Evolutionary conservation across 768 basidiomycete genomes (phyloP).

Genomic region (Pleurotus tuoliensis): DNA sequence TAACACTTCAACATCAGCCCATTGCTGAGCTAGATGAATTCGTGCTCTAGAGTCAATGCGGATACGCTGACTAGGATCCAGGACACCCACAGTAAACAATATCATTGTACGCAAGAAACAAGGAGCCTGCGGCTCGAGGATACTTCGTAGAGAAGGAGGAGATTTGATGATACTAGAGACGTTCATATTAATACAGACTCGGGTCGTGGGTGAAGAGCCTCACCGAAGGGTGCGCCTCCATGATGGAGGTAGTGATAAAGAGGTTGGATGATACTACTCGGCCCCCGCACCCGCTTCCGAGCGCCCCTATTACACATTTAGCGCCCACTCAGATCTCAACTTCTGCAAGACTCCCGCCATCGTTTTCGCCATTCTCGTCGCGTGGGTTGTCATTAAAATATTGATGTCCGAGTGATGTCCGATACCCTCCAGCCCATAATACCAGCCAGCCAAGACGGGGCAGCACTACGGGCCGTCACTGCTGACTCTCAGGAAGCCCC

Average conservation of each 20-base stretch:
- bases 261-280: no score
- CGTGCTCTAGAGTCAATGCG: no score
- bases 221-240: no score
- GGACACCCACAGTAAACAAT: slow-evolving; percentile 48
- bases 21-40: slow-evolving; percentile 58
- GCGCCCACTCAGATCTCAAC: no score
- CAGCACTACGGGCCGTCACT: slow-evolving; percentile 19
- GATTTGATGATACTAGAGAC: slow-evolving; percentile 41
- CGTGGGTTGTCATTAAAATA: no score
- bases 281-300: no score
- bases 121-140: slow-evolving; percentile 51
- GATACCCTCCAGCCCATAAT: slow-evolving; percentile 38
- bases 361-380: no score
- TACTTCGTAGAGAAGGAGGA: slow-evolving; percentile 52
- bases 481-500: slow-evolving; percentile 34
- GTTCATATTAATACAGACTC: no score
- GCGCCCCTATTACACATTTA: no score
- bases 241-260: no score
- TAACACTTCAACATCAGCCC: slow-evolving; percentile 52
- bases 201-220: no score
- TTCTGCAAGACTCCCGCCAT: no score
- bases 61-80: background rate
- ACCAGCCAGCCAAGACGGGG: slow-evolving; percentile 35
- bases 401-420: slow-evolving; percentile 16
- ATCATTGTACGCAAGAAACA: slow-evolving; percentile 80